Base-by-base conservation (phyloP, 352 stramenopile genomes). In the Phytophthora pini region DNA sequence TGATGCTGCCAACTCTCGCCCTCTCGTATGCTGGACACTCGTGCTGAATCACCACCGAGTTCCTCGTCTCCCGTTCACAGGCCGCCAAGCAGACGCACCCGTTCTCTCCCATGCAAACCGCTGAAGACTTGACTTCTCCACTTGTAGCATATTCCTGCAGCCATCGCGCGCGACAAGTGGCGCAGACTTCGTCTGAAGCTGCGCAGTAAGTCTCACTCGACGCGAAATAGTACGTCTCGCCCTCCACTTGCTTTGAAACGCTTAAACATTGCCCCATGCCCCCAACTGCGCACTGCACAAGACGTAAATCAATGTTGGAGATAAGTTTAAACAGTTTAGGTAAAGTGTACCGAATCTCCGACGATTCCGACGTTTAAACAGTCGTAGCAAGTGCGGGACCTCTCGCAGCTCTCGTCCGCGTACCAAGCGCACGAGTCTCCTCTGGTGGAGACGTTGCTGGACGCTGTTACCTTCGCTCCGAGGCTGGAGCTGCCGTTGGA, bases 141-240 rank as follows among this genome's bases (percentile, higher is more conserved):
- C 34, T 62, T 20, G 52, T 29, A 41, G 58, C 51, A 40, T 65
- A 68, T 45, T 68, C 65, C 58, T 72, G 38, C 40, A 73, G 8
- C 65, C 65, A 74, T 1, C n/a, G 61, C 6, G 39, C 15, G 7
- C 64, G 66, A 52, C 81, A 90, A 9, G 27, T 38, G 4, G 38
- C 54, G 43, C 81, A 90, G 11, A 48, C 24, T 15, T 26, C 17
- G 36, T 90, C 81, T 26, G 62, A 65, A 4, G n/a, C 1, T 17
- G 69, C 68, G 45, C 81, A 90, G 63, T 90, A 90, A 8, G 66
- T 77, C 46, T 55, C 22, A 57, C 76, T 87, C 36, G 34, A 22
- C 8, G 71, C 58, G 5, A 69, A 41, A 53, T 87, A 90, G 65
- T 83, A 83, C 61, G 78, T 81, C 47, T 74, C 11, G 12, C 68